These are phyloP conservation scores for Plectosphaerella cucumerina DNA, from an alignment of 2,329 filamentous ascomycete species.

Conservation along the genomic window DNA sequence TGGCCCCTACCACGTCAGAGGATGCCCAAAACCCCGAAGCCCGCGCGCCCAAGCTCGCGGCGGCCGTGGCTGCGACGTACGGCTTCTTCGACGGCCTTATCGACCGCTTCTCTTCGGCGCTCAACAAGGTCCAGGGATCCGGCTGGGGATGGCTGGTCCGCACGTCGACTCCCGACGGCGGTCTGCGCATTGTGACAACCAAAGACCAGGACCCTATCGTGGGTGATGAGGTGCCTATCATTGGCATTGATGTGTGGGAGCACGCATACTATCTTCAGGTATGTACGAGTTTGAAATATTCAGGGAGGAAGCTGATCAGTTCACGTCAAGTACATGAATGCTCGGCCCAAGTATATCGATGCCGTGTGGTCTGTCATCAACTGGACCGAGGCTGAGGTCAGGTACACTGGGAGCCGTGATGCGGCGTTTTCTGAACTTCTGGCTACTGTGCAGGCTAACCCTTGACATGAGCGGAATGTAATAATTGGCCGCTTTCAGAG, in stretches of 20 bases:
- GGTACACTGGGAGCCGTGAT: constrained; percentile 26
- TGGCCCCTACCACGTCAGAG: constrained; percentile 36
- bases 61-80: constrained; percentile 50
- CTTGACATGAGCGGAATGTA: too few species aligned
- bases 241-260: constrained; percentile 64
- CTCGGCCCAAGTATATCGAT: constrained; percentile 46
- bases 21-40: constrained; percentile 46
- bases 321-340: constrained; percentile 38
- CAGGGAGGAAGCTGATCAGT: background rate
- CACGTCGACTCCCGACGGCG: constrained; percentile 15
- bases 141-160: constrained; percentile 67
- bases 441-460: too few species aligned
- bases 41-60: constrained; percentile 32
- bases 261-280: constrained; percentile 54
- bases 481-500: too few species aligned
- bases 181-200: constrained; percentile 48
- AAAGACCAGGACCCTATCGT: constrained; percentile 61
- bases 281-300: constrained; percentile 7
- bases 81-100: constrained; percentile 48
- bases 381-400: constrained; percentile 43
- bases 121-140: constrained; percentile 60
- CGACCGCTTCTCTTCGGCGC: constrained; percentile 47
- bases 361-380: constrained; percentile 51
- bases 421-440: background rate
- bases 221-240: constrained; percentile 43